Evolutionary conservation across 2,329 filamentous ascomycete species (phyloP).

Genomic region (Aspergillus neoniger): DNA sequence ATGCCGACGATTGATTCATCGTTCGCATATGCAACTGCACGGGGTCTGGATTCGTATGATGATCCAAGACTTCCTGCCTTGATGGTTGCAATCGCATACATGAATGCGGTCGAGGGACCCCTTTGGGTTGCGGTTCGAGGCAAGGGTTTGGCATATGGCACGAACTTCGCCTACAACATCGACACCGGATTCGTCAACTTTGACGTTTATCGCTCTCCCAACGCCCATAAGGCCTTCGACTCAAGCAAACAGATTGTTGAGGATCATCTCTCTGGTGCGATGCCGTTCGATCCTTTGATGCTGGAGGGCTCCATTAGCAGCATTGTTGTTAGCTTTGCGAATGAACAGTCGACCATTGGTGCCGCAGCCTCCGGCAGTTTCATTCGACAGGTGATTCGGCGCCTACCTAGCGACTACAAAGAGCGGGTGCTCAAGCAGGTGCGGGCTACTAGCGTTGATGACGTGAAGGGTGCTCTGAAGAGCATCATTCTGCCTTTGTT

Average conservation of each 20-base stretch:
- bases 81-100: conserved; percentile 84
- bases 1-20: conserved; percentile 93
- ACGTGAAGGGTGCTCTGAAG: conserved; percentile 73
- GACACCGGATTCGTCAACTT: conserved; percentile 81
- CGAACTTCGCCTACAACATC: conserved; percentile 73
- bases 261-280: conserved; percentile 70
- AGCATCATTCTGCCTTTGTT: conserved; percentile 80
- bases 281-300: conserved; percentile 74
- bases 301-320: conserved; percentile 88
- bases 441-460: conserved; percentile 70
- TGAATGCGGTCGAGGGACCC: conserved; percentile 90
- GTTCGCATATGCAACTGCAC: conserved; percentile 74
- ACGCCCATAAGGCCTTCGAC: conserved; percentile 80
- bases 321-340: conserved; percentile 82
- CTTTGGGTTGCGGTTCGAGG: conserved; percentile 93
- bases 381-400: conserved; percentile 74
- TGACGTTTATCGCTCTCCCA: conserved; percentile 85
- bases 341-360: conserved; percentile 83
- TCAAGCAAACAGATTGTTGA: conserved; percentile 74
- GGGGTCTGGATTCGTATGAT: conserved; percentile 72
- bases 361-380: conserved; percentile 82
- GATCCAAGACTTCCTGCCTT: conserved; percentile 80
- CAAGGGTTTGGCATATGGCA: conserved; percentile 89
- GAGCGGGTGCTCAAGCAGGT: conserved; percentile 75
- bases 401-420: conserved; percentile 74